Evolutionary conservation across 192 early-diverging fungal species (phyloP).

Genomic region (Entomortierella parvispora): DNA sequence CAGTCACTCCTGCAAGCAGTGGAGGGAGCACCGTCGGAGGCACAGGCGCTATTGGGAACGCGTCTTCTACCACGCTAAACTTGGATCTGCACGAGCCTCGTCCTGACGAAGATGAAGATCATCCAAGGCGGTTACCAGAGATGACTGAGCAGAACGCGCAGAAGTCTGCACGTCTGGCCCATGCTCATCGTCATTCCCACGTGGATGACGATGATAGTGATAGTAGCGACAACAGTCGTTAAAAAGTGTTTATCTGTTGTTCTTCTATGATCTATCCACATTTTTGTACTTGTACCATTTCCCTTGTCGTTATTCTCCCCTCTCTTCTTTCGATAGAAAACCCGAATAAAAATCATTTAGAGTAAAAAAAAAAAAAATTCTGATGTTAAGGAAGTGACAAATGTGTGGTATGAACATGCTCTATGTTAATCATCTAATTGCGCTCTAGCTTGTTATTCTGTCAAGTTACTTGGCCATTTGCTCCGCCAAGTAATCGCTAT

Average conservation of each 20-base stretch:
- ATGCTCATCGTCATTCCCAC: conserved; percentile 6
- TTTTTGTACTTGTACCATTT: too few relatives aligned
- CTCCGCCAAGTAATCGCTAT: conserved; percentile 25
- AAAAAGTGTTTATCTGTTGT: not conserved
- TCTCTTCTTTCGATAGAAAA: too few relatives aligned
- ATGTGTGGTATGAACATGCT: too few relatives aligned
- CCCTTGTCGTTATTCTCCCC: too few relatives aligned
- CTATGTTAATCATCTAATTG: too few relatives aligned
- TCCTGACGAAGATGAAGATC: conserved; percentile 28
- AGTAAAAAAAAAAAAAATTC: too few relatives aligned
- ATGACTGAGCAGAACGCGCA: conserved; percentile 26
- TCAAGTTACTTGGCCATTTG: conserved; percentile 12
- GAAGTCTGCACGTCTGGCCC: not conserved
- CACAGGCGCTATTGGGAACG: not conserved
- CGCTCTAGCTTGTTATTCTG: too few relatives aligned
- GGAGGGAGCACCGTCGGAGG: conserved; percentile 10
- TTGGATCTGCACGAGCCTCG: conserved; percentile 36
- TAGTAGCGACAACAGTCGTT: not conserved
- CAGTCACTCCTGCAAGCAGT: conserved; percentile 2
- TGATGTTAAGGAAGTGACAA: too few relatives aligned
- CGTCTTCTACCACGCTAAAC: conserved; percentile 30
- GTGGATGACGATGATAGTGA: conserved; percentile 17
- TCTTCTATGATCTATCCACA: too few relatives aligned
- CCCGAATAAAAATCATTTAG: too few relatives aligned
- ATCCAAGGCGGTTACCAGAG: conserved; percentile 30